Base-by-base conservation (phyloP, 1,284 basidiomycete genomes). In the Tylopilus sp. region DNA sequence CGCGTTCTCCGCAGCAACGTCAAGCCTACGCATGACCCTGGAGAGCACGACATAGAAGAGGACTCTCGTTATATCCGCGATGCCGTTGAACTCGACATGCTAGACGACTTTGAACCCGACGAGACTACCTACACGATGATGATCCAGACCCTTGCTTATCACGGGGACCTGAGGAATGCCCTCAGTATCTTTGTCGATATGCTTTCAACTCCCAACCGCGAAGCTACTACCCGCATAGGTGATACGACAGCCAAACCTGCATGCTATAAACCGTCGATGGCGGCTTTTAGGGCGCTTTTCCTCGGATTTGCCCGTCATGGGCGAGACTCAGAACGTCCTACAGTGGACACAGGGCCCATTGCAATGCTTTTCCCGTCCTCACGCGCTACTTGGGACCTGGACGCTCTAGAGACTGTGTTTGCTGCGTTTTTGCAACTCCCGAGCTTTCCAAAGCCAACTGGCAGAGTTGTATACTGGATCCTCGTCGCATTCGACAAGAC, bases 281-380 rank as follows among this genome's bases (percentile, higher is more conserved):
- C 77, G 21, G 70, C 81, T 13, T 94, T 86, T 62, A 78, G 86
- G 12, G 78, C 81, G 8, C 66, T 94, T 21, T 92, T 94, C 63
- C 73, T 85, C 8, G 91, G 89, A 0, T 94, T 92, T 64, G 71
- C 76, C 7, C 76, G 78, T 12, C 81, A 89, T 55, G 83, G 74
- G 31, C 55, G 55, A 55, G 23, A 42, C 16, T 29, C 44, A 36
- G 52, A 37, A 12, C 37, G 38, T 36, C 18, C 23, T 30, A 40
- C 19, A 6, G 28, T 18, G 46, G 46, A 34, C 4, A 25, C 34
- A 6, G 41, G 45, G 35, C 21, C 43, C 23, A 15, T 36, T 28
- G 25, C 38, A 18, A 16, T 28, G 16, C 44, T 55, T 26, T 53
- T 46, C 21, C 50, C 54, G 13, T 55, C 53, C 28, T 38, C 45